These are phyloP conservation scores for Fragaria nilgerrensis DNA, from an alignment of 306 rosid species.

Conservation along the genomic window DNA sequence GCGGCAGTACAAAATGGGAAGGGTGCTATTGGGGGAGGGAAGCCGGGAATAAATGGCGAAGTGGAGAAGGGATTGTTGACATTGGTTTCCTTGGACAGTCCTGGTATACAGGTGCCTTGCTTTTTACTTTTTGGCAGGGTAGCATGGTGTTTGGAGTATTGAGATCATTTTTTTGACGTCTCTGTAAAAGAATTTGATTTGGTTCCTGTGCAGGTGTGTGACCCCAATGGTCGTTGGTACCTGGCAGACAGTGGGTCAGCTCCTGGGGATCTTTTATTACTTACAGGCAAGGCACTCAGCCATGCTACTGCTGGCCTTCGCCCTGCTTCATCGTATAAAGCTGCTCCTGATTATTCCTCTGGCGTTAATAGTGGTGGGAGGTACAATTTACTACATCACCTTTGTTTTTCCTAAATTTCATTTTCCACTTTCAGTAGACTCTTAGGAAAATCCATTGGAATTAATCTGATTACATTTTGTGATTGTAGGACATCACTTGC, in stretches of 20 bases:
- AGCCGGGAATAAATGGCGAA: slow-evolving; percentile 71
- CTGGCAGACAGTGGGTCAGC: slow-evolving; percentile 70
- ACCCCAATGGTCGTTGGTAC: slow-evolving; percentile 94
- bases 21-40: slow-evolving; percentile 76
- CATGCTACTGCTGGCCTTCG: slow-evolving; percentile 91
- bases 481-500: slow-evolving; percentile 91
- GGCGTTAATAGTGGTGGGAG: slow-evolving; percentile 71
- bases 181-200: not conserved
- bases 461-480: slow-evolving; percentile 34
- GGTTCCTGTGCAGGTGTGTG: slow-evolving; percentile 58
- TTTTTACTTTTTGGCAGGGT: slow-evolving; percentile 23
- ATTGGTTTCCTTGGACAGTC: slow-evolving; percentile 74
- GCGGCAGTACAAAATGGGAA: slow-evolving; percentile 65
- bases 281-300: slow-evolving; percentile 92
- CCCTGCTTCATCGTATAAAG: slow-evolving; percentile 79
- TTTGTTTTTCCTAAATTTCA: slow-evolving; percentile 18
- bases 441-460: slow-evolving; percentile 35
- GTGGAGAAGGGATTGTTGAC: slow-evolving; percentile 93
- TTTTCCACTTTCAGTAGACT: slow-evolving; percentile 14
- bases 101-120: slow-evolving; percentile 86
- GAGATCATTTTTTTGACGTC: not conserved
- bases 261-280: slow-evolving; percentile 88
- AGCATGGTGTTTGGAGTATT: not conserved
- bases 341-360: slow-evolving; percentile 54
- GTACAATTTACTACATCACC: slow-evolving; percentile 30